phyloP scores from a whole-genome alignment of 2,329 filamentous ascomycete genomes.

The Curvularia verruculosa region DNA sequence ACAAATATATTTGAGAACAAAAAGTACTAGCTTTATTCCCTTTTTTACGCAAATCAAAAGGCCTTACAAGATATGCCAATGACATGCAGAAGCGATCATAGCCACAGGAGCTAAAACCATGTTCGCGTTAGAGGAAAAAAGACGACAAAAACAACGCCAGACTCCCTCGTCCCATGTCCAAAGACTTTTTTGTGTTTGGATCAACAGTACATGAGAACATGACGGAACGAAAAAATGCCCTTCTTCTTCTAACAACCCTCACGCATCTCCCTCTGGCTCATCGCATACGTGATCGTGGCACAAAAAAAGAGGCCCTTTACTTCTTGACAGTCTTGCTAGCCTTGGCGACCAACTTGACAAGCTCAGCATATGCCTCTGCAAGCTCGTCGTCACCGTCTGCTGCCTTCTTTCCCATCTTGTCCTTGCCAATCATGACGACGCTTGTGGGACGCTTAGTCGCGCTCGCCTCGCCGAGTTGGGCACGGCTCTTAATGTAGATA shows the following conservation, averaged over 20 bases:
- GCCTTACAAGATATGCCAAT: not conserved
- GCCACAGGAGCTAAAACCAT: not conserved
- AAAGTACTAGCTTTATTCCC: not conserved
- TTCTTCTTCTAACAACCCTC: slow-evolving; percentile 1
- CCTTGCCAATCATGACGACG: slow-evolving; percentile 81
- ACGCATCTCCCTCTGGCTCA: slow-evolving; percentile 4
- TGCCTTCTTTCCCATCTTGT: slow-evolving; percentile 57
- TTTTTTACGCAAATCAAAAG: not conserved
- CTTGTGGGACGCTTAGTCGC: slow-evolving; percentile 96
- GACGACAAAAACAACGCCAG: slow-evolving; percentile 5
- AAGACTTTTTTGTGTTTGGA: slow-evolving; percentile 4
- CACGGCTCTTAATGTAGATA: slow-evolving; percentile 90
- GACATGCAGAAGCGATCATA: not conserved
- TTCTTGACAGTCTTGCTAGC: slow-evolving; percentile 64
- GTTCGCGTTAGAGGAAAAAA: not conserved
- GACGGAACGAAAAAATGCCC: not conserved
- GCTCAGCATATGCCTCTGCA: slow-evolving; percentile 60
- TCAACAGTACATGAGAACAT: slow-evolving; percentile 8
- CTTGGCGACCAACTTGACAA: slow-evolving; percentile 65
- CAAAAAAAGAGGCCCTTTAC: slow-evolving; percentile 27
- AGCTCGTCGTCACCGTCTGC: slow-evolving; percentile 56
- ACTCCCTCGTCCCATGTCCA: slow-evolving; percentile 5
- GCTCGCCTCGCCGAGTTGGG: slow-evolving; percentile 90
- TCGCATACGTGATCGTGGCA: not conserved
- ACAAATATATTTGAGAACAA: not conserved